Evolutionary conservation across 2,329 filamentous ascomycete species (phyloP).

Genomic region (Pyrenochaeta sp.): DNA sequence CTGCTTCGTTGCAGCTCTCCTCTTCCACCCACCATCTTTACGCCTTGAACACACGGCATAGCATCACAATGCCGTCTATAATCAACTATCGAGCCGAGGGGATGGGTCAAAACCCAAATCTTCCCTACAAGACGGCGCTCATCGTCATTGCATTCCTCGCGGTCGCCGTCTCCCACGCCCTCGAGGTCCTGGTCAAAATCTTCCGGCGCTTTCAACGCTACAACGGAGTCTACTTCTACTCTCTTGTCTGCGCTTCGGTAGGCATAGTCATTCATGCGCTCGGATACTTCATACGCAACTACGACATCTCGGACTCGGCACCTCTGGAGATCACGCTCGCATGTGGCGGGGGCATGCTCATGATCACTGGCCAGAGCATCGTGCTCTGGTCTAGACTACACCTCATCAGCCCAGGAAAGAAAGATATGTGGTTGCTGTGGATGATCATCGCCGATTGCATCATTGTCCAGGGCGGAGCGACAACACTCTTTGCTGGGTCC

Average conservation of each 20-base stretch:
- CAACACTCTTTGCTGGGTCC: conserved; percentile 60
- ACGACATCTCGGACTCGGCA: conserved; percentile 8
- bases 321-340: conserved; percentile 50
- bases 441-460: conserved; percentile 59
- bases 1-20: too few relatives aligned
- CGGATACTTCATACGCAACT: conserved; percentile 20
- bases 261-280: conserved; percentile 20
- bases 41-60: not conserved
- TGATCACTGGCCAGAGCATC: conserved; percentile 68
- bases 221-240: conserved; percentile 22
- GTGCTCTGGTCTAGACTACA: conserved; percentile 64
- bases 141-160: conserved; percentile 18
- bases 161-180: conserved; percentile 24
- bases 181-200: conserved; percentile 25
- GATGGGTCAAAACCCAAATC: conserved; percentile 10
- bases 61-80: not conserved
- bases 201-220: conserved; percentile 18
- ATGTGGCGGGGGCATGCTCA: conserved; percentile 62
- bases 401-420: conserved; percentile 16
- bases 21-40: too few relatives aligned
- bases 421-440: conserved; percentile 51
- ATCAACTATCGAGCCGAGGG: conserved; percentile 6
- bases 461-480: conserved; percentile 57
- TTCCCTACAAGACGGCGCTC: conserved; percentile 14
- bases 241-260: conserved; percentile 15